phyloP scores from a whole-genome alignment of 2,329 filamentous ascomycete genomes.

The Blastomyces silverae region DNA sequence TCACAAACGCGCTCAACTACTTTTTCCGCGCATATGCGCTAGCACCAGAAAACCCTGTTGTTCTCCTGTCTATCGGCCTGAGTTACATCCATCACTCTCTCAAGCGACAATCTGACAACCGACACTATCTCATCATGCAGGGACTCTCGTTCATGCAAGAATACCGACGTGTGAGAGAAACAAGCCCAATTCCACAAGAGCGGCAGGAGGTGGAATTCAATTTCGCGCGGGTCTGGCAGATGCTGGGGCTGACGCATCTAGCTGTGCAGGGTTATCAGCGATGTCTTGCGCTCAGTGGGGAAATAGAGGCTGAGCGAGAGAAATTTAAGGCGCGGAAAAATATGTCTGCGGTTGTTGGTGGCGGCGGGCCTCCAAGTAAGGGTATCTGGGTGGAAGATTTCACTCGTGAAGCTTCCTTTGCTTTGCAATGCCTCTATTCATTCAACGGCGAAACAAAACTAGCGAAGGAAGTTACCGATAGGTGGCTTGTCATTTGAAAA shows the following conservation, averaged over 20 bases:
- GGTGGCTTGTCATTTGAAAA: conserved; percentile 49
- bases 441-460: conserved; percentile 56
- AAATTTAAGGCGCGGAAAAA: conserved; percentile 22
- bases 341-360: conserved; percentile 41
- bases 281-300: conserved; percentile 47
- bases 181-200: conserved; percentile 40
- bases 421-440: conserved; percentile 61
- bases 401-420: conserved; percentile 65
- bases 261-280: conserved; percentile 65
- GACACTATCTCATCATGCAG: conserved; percentile 80
- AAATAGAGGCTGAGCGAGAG: conserved; percentile 36
- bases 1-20: conserved; percentile 78
- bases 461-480: conserved; percentile 55
- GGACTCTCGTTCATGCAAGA: conserved; percentile 72
- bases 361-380: conserved; percentile 22
- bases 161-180: conserved; percentile 59
- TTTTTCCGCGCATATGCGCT: conserved; percentile 70
- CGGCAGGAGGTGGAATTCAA: conserved; percentile 77
- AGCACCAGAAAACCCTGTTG: conserved; percentile 66
- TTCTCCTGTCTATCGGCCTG: conserved; percentile 74
- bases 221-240: conserved; percentile 66
- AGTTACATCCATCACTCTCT: conserved; percentile 83
- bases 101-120: conserved; percentile 82
- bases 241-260: conserved; percentile 64
- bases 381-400: conserved; percentile 49